A percentile compares a stretch with the other conserved stretches of the same genome.
These are phyloP conservation scores for Aureobasidium sp. DNA, from an alignment of 2,329 filamentous ascomycete genomes.

Conservation along the genomic window DNA sequence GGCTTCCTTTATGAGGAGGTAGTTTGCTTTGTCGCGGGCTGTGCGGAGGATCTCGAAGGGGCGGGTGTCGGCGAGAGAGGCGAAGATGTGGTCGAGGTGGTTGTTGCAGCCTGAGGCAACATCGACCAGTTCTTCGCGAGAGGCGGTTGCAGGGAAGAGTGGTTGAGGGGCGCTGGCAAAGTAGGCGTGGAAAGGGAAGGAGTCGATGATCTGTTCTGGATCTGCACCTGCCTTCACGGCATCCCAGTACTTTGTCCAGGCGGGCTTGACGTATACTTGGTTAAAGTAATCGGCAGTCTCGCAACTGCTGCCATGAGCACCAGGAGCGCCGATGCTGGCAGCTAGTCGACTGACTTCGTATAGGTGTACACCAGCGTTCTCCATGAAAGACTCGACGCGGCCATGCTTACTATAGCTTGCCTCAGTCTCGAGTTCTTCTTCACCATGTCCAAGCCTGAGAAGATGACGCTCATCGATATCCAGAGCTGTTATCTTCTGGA, in stretches of 20 bases:
- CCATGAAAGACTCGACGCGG: slow-evolving; percentile 87
- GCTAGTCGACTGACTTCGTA: slow-evolving; percentile 81
- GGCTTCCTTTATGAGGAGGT: slow-evolving; percentile 90
- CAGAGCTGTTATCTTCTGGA: slow-evolving; percentile 93
- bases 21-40: slow-evolving; percentile 89
- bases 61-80: slow-evolving; percentile 82
- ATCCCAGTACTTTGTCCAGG: slow-evolving; percentile 80
- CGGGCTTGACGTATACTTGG: slow-evolving; percentile 77
- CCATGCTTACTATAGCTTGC: slow-evolving; percentile 89
- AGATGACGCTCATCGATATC: slow-evolving; percentile 95
- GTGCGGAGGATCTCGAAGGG: slow-evolving; percentile 90
- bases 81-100: slow-evolving; percentile 84
- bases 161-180: slow-evolving; percentile 83
- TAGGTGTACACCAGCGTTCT: slow-evolving; percentile 71
- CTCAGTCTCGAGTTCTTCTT: slow-evolving; percentile 84
- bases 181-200: slow-evolving; percentile 82
- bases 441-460: slow-evolving; percentile 84
- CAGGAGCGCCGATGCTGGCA: slow-evolving; percentile 73
- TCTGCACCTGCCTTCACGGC: slow-evolving; percentile 47
- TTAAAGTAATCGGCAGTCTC: slow-evolving; percentile 98
- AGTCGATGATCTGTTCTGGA: slow-evolving; percentile 51
- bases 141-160: slow-evolving; percentile 61
- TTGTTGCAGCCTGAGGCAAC: slow-evolving; percentile 76
- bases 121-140: slow-evolving; percentile 62
- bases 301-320: slow-evolving; percentile 91